Percentiles rank a stretch among this genome's conserved stretches.
Evolutionary conservation across 257 asterid genomes (phyloP).

Genomic region (Ocimum tenuiflorum): DNA sequence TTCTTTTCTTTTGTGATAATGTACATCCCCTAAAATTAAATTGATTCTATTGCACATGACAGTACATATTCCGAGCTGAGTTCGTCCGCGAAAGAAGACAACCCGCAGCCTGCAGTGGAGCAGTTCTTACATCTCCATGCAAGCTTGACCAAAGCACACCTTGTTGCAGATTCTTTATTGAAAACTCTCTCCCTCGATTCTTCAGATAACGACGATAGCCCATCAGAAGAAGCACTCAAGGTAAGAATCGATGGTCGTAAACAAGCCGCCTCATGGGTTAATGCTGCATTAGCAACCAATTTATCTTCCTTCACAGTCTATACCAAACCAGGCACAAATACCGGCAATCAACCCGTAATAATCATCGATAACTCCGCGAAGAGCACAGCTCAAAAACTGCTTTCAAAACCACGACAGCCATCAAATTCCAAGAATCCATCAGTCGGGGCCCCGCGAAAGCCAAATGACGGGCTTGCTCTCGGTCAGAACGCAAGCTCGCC

Average conservation of each 20-base stretch:
- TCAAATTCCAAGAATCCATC: conserved; percentile 39
- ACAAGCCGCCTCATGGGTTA: conserved; percentile 85
- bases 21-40: background rate
- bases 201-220: conserved; percentile 50
- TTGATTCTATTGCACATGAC: conserved; percentile 28
- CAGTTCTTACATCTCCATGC: conserved; percentile 69
- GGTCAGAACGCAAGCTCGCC: conserved; percentile 40
- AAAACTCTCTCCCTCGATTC: conserved; percentile 39
- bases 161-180: conserved; percentile 63
- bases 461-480: no score
- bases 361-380: conserved; percentile 65
- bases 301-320: conserved; percentile 60
- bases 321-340: conserved; percentile 38
- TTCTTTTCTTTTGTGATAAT: background rate
- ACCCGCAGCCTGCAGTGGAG: conserved; percentile 94
- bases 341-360: conserved; percentile 45
- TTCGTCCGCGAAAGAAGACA: conserved; percentile 72
- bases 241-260: conserved; percentile 53
- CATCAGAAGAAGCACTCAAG: conserved; percentile 55
- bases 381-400: conserved; percentile 33
- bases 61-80: conserved; percentile 82
- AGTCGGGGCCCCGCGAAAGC: conserved; percentile 28
- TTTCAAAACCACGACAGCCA: conserved; percentile 41
- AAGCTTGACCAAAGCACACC: conserved; percentile 57
- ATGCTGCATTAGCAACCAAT: conserved; percentile 74